These are phyloP conservation scores for Trichosanthes truncata DNA, from an alignment of 306 rosid genomes.

Conservation along the genomic window DNA sequence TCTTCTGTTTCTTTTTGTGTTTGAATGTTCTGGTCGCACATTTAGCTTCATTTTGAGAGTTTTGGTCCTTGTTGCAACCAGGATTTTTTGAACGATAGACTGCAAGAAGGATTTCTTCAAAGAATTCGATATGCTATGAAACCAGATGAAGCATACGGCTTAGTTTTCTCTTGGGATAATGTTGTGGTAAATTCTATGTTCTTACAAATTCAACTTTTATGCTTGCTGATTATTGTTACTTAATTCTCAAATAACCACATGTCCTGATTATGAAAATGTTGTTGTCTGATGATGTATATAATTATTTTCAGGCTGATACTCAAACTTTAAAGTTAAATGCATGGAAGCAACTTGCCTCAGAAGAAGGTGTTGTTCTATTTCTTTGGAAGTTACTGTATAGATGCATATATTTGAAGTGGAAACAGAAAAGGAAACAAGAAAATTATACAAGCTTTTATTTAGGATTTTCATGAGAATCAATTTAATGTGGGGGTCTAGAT, in stretches of 20 bases:
- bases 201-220: conserved; percentile 5
- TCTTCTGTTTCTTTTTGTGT: neutral
- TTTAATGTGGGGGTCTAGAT: neutral
- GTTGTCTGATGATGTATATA: conserved; percentile 14
- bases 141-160: conserved; percentile 99
- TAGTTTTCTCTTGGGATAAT: conserved; percentile 91
- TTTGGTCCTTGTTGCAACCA: conserved; percentile 33
- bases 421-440: neutral
- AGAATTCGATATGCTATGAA: conserved; percentile 97
- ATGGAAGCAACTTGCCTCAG: conserved; percentile 81
- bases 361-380: conserved; percentile 54
- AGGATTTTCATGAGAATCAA: neutral
- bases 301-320: conserved; percentile 77
- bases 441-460: neutral
- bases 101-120: conserved; percentile 91
- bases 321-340: conserved; percentile 62
- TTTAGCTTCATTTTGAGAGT: conserved; percentile 13
- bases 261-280: conserved; percentile 2
- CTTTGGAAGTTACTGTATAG: neutral
- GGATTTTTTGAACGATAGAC: conserved; percentile 89
- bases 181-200: conserved; percentile 59
- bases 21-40: neutral
- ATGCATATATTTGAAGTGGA: neutral
- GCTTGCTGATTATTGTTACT: conserved; percentile 15
- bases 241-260: neutral